These are phyloP conservation scores for Xylariaceae sp. DNA, from an alignment of 2,329 filamentous ascomycete genomes.

Conservation along the genomic window DNA sequence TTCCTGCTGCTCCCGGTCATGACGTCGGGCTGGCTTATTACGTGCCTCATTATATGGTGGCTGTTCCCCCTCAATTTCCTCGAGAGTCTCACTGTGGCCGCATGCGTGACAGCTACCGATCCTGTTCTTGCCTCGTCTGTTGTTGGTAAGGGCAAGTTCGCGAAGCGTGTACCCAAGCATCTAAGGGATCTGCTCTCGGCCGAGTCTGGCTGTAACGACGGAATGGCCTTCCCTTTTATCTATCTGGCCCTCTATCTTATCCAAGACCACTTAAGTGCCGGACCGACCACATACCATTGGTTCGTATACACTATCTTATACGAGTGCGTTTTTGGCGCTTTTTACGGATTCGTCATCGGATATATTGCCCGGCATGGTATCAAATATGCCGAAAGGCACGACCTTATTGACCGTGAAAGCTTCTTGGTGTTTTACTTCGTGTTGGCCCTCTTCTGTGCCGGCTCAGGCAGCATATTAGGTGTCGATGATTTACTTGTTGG, in stretches of 20 bases:
- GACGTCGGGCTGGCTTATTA: constrained; percentile 94
- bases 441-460: constrained; percentile 92
- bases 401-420: constrained; percentile 93
- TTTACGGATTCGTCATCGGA: constrained; percentile 87
- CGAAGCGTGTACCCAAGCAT: constrained; percentile 96
- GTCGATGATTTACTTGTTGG: constrained; percentile 94
- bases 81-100: constrained; percentile 84
- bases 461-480: constrained; percentile 88
- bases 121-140: constrained; percentile 96
- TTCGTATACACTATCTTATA: constrained; percentile 90
- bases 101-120: constrained; percentile 96
- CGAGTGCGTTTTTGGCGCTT: constrained; percentile 90
- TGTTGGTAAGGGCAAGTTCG: constrained; percentile 98
- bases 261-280: constrained; percentile 73
- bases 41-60: constrained; percentile 94
- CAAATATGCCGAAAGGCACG: constrained; percentile 81
- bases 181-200: constrained; percentile 92
- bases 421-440: constrained; percentile 99
- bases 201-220: constrained; percentile 98
- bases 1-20: constrained; percentile 93
- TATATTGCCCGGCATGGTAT: constrained; percentile 92
- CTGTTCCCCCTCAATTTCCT: constrained; percentile 86
- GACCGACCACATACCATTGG: constrained; percentile 81
- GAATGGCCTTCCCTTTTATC: constrained; percentile 98
- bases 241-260: constrained; percentile 93